These are phyloP conservation scores for Phaeosphaeria sp. DNA, from an alignment of 2,329 filamentous ascomycete genomes.

Conservation along the genomic window DNA sequence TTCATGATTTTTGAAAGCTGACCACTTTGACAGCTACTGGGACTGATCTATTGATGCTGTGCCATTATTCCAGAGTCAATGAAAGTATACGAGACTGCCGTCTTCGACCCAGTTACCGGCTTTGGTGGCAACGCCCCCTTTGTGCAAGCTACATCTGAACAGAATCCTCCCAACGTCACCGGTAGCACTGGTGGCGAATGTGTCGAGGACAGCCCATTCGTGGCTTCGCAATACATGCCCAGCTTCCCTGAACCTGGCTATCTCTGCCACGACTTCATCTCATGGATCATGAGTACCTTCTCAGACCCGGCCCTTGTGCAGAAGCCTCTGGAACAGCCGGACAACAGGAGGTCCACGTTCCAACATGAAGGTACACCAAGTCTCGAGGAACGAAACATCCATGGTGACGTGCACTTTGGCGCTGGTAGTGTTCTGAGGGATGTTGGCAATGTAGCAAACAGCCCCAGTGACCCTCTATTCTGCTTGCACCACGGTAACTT, in stretches of 20 bases:
- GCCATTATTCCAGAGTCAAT: conserved; percentile 19
- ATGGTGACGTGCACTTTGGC: conserved; percentile 46
- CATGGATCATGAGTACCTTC: conserved; percentile 29
- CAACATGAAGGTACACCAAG: conserved; percentile 32
- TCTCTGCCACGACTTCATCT: conserved; percentile 42
- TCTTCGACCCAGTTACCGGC: conserved; percentile 30
- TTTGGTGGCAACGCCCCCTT: conserved; percentile 48
- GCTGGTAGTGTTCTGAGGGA: conserved; percentile 42
- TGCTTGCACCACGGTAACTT: conserved; percentile 49
- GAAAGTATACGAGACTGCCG: conserved; percentile 14
- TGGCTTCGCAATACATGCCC: conserved; percentile 24
- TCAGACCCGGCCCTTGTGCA: conserved; percentile 27
- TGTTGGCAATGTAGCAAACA: conserved; percentile 42
- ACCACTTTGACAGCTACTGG: conserved; percentile 22
- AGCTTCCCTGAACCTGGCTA: conserved; percentile 34
- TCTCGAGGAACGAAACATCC: conserved; percentile 39
- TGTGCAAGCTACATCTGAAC: conserved; percentile 27
- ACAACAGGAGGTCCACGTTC: conserved; percentile 38
- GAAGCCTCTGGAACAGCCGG: conserved; percentile 26
- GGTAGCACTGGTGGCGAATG: conserved; percentile 42
- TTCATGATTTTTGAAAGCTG: not conserved
- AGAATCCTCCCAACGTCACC: conserved; percentile 30
- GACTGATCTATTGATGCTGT: conserved; percentile 33
- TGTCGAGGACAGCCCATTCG: conserved; percentile 40
- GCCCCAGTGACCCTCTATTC: conserved; percentile 46